phyloP scores from a whole-genome alignment of 2,329 filamentous ascomycete genomes.

The Arachnopeziza araneosa region DNA sequence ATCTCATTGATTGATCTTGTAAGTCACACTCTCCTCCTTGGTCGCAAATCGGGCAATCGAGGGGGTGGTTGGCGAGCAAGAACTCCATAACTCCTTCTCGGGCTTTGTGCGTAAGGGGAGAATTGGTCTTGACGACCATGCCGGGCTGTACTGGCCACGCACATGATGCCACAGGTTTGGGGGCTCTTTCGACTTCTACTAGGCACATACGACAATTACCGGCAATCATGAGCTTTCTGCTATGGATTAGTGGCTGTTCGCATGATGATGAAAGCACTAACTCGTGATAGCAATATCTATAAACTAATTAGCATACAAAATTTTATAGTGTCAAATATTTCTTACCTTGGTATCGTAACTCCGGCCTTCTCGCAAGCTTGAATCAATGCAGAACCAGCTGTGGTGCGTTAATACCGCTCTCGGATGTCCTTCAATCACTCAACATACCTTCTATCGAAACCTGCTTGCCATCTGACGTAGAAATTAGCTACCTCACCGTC shows the following conservation, averaged over 20 bases:
- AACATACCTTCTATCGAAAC: slow-evolving; percentile 87
- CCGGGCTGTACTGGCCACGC: slow-evolving; percentile 98
- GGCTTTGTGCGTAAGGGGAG: slow-evolving; percentile 92
- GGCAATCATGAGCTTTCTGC: slow-evolving; percentile 94
- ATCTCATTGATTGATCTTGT: slow-evolving; percentile 99
- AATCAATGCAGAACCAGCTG: slow-evolving; percentile 93
- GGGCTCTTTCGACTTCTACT: slow-evolving; percentile 93
- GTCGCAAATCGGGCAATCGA: slow-evolving; percentile 97
- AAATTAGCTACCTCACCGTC: slow-evolving; percentile 28
- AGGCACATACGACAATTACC: slow-evolving; percentile 99
- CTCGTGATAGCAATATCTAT: slow-evolving; percentile 98
- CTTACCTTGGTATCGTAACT: slow-evolving; percentile 75
- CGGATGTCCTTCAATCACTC: slow-evolving; percentile 13
- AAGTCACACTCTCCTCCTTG: slow-evolving; percentile 99
- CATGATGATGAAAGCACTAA: slow-evolving; percentile 41
- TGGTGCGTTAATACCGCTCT: slow-evolving; percentile 34
- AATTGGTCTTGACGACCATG: slow-evolving; percentile 99
- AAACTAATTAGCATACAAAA: slow-evolving; percentile 26
- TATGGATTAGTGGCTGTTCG: slow-evolving; percentile 20
- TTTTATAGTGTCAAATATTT: slow-evolving; percentile 11
- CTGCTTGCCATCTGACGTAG: slow-evolving; percentile 81
- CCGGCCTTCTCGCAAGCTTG: slow-evolving; percentile 99
- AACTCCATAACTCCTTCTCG: slow-evolving; percentile 99
- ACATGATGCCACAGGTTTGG: slow-evolving; percentile 96
- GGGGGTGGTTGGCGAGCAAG: slow-evolving; percentile 87